phyloP scores from a whole-genome alignment of 306 rosid genomes.

The Vigna unguiculata region DNA sequence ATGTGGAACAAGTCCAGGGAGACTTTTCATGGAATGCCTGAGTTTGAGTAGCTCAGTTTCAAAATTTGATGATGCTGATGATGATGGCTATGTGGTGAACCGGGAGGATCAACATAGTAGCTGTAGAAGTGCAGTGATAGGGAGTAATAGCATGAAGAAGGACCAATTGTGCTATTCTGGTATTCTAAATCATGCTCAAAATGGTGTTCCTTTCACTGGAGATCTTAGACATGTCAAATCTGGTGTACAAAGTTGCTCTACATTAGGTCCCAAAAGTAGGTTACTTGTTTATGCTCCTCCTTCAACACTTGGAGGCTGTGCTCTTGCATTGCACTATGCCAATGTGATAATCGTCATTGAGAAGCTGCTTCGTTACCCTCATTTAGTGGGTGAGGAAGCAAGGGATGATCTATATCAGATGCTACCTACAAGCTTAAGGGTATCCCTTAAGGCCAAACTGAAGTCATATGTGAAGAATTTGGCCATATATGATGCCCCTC shows the following conservation, averaged over 20 bases:
- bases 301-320: conserved; percentile 85
- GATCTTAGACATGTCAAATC: conserved; percentile 54
- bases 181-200: conserved; percentile 53
- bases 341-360: conserved; percentile 82
- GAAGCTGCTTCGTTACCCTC: conserved; percentile 87
- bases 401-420: conserved; percentile 88
- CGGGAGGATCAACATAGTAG: conserved; percentile 58
- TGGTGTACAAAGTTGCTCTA: conserved; percentile 51
- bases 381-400: conserved; percentile 87
- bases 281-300: conserved; percentile 65
- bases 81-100: conserved; percentile 47
- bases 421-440: conserved; percentile 80
- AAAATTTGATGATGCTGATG: conserved; percentile 53
- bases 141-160: conserved; percentile 53
- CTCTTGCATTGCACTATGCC: conserved; percentile 87
- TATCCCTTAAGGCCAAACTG: conserved; percentile 68
- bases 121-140: conserved; percentile 45
- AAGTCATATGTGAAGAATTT: conserved; percentile 74
- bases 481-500: conserved; percentile 92
- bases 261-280: conserved; percentile 63
- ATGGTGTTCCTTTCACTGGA: conserved; percentile 51
- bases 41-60: conserved; percentile 77
- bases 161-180: conserved; percentile 52
- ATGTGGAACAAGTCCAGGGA: conserved; percentile 81
- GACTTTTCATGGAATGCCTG: conserved; percentile 87